Evolutionary conservation across 2,329 filamentous ascomycete species (phyloP), one percentile per base, ranked within the genome.

Genomic region (Cladosporium colombiae): DNA sequence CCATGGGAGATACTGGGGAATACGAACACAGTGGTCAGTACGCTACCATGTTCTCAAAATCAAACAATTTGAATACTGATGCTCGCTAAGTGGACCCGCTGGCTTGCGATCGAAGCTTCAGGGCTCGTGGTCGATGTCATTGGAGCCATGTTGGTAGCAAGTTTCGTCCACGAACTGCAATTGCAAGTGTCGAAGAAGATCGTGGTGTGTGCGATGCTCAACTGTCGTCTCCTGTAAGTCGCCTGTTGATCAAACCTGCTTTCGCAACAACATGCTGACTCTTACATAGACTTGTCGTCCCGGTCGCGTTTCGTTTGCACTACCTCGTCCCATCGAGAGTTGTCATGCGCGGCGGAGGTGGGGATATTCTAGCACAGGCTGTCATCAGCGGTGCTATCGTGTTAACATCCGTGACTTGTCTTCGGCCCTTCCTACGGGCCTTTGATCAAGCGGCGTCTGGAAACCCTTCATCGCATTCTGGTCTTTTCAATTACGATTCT

Each of bases 361-460:
- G 16, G 5, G 33, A 35, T 18, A 29, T 65, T 16, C 18, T 65
- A n/a, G 56, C 64, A 11, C 40, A 65, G 40, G 44, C 64, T 27
- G 29, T 52, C 27, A 16, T 65, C 14, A 25, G 25, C 14, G n/a
- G 61, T 21, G n/a, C 35, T 27, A 37, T 65, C 31, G 23, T 65
- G 29, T 33, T 65, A 3, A 40, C 64, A 14, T 65, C 58, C n/a
- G 58, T 37, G 6, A 62, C 58, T 25, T 65, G 64, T 31, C 64
- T 65, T 44, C 62, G 61, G 18, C 64, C 64, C 1, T 21, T 65
- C 23, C 31, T 65, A 6, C 44, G 35, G 31, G 56, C 64, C 37
- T 65, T 65, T 33, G 57, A 65, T 52, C 58, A 53, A 53, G 50
- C 50, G 18, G 18, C 50, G 16, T 29, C 27, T 11, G 50, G 50